A percentile compares a stretch with the other conserved stretches of the same genome.
Evolutionary conservation across 768 basidiomycete species (phyloP).

Genomic region (Goffeauzyma gilvescens): DNA sequence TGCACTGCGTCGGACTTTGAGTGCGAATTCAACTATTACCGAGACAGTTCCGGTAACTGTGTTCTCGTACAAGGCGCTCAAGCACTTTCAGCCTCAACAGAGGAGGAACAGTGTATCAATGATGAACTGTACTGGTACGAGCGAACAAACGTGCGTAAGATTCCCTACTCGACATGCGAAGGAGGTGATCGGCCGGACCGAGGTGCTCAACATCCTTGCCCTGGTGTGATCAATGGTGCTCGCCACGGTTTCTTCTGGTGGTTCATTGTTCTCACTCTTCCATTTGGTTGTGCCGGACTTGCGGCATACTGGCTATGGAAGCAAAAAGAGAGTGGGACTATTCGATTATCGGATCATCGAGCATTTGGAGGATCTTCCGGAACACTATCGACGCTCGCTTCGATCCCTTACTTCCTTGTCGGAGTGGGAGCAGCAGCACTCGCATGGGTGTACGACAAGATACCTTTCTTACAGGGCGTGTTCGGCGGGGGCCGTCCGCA

Average conservation of each 20-base stretch:
- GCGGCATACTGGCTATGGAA: conserved; percentile 67
- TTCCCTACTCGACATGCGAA: conserved; percentile 70
- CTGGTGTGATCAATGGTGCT: conserved; percentile 44
- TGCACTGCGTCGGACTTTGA: conserved; percentile 71
- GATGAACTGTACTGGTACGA: conserved; percentile 74
- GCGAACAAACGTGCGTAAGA: conserved; percentile 73
- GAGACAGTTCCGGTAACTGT: conserved; percentile 51
- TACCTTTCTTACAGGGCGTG: conserved; percentile 27
- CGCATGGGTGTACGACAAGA: conserved; percentile 22
- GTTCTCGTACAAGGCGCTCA: conserved; percentile 53
- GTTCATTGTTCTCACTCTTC: conserved; percentile 54
- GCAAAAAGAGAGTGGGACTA: conserved; percentile 25
- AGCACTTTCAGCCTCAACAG: conserved; percentile 37
- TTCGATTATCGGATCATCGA: conserved; percentile 27
- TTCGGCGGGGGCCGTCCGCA: conserved; percentile 17
- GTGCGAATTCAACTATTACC: conserved; percentile 85
- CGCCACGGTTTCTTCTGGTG: conserved; percentile 63
- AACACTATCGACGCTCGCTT: conserved; percentile 53
- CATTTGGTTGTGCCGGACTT: conserved; percentile 56
- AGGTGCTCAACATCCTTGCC: conserved; percentile 57
- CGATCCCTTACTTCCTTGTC: conserved; percentile 73
- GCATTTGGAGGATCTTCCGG: conserved; percentile 37
- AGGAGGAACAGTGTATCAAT: conserved; percentile 30
- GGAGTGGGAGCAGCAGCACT: conserved; percentile 43
- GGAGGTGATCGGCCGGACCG: conserved; percentile 61